Conservation (phyloP, 129 eudicot species). For the Escallonia herrerae region DNA sequence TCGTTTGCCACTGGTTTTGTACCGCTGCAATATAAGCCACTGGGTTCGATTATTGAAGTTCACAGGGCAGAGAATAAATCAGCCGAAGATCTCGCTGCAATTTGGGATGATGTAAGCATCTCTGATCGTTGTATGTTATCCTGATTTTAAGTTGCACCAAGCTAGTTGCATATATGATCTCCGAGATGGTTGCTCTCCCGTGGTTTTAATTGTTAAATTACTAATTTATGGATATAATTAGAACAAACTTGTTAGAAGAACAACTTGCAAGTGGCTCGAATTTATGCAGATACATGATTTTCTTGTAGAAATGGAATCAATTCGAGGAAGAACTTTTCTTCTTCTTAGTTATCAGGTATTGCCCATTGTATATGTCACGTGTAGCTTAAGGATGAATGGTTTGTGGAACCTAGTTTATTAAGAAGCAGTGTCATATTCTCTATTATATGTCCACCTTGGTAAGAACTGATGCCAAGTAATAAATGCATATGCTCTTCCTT, state of each 20-base stretch:
- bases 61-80: constrained; percentile 60
- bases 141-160: not conserved
- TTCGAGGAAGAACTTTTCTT: too few relatives aligned
- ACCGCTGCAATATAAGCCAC: constrained; percentile 58
- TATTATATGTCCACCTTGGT: too few relatives aligned
- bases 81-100: constrained; percentile 59
- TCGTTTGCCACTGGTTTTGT: constrained; percentile 77
- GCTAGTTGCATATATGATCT: not conserved
- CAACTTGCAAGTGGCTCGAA: too few relatives aligned
- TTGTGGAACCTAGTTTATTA: too few relatives aligned
- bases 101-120: constrained; percentile 82
- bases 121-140: not conserved
- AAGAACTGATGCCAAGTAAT: too few relatives aligned
- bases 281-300: too few relatives aligned
- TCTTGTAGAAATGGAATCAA: too few relatives aligned
- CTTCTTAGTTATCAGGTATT: not conserved
- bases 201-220: not conserved
- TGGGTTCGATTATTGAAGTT: constrained; percentile 68
- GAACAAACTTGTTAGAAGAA: not conserved
- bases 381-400: not conserved
- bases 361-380: not conserved
- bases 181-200: not conserved
- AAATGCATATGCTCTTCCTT: too few relatives aligned
- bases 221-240: not conserved
- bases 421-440: too few relatives aligned